phyloP scores from a whole-genome alignment of 176 grass and related monocot species.

The Elaeis guineensis region DNA sequence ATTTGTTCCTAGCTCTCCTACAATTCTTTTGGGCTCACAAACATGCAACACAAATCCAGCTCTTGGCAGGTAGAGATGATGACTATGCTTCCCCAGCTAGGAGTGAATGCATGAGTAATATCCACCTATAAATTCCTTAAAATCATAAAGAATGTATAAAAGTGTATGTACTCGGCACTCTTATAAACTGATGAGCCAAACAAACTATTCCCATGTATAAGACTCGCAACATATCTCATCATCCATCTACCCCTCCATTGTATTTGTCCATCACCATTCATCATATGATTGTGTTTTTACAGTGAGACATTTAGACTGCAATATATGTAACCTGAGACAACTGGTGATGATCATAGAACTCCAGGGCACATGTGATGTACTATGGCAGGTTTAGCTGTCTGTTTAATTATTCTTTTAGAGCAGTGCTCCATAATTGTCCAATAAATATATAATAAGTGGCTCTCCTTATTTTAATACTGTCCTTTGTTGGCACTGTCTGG shows the following conservation, averaged over 20 bases:
- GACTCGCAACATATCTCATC: no score
- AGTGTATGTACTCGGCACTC: no score
- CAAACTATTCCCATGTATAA: no score
- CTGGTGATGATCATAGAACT: conserved; percentile 40
- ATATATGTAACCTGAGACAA: conserved; percentile 23
- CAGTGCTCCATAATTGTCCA: conserved; percentile 37
- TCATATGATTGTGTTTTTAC: no score
- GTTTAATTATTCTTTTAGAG: conserved; percentile 33
- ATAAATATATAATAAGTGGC: conserved; percentile 48
- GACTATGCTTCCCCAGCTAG: background rate
- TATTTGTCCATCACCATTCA: no score
- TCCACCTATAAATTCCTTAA: no score
- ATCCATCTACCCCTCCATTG: no score
- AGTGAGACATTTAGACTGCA: conserved; percentile 12
- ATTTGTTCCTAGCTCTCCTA: no score
- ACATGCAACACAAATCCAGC: conserved; percentile 27
- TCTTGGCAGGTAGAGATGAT: conserved; percentile 30
- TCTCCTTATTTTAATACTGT: conserved; percentile 49
- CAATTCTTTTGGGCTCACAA: background rate
- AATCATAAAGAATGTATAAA: no score
- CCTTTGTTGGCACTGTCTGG: conserved; percentile 59
- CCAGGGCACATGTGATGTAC: conserved; percentile 39
- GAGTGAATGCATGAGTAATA: no score
- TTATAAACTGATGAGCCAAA: no score
- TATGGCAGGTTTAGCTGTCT: conserved; percentile 42